phyloP scores from a whole-genome alignment of 345 rosid species.

The Isatis tinctoria region DNA sequence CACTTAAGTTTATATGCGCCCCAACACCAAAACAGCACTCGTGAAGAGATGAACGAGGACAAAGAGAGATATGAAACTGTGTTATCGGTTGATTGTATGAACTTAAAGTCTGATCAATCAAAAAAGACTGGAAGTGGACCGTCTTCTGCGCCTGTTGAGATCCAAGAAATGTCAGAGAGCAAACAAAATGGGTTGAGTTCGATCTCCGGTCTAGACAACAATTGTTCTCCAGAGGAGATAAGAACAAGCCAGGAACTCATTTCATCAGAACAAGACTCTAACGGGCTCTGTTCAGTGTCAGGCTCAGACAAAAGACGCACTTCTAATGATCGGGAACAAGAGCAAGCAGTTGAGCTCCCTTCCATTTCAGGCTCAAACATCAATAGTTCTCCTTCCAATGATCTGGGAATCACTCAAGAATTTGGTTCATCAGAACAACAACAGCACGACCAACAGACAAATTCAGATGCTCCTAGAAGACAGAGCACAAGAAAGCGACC shows the following conservation, averaged over 20 bases:
- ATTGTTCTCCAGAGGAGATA: slow-evolving; percentile 17
- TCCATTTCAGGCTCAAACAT: background rate
- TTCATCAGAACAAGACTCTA: slow-evolving; percentile 26
- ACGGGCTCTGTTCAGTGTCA: slow-evolving; percentile 10
- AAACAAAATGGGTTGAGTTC: slow-evolving; percentile 14
- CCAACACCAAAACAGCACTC: slow-evolving; percentile 10
- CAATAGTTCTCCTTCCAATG: slow-evolving; percentile 4
- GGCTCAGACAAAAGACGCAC: slow-evolving; percentile 9
- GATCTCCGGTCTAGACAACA: background rate
- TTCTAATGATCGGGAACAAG: slow-evolving; percentile 8
- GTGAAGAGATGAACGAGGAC: slow-evolving; percentile 17
- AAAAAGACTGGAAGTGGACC: slow-evolving; percentile 18
- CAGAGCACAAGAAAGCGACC: slow-evolving; percentile 74
- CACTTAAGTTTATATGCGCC: slow-evolving; percentile 20
- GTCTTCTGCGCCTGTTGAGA: slow-evolving; percentile 34
- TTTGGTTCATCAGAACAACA: slow-evolving; percentile 22
- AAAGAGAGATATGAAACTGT: slow-evolving; percentile 26
- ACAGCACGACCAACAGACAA: slow-evolving; percentile 14
- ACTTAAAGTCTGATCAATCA: slow-evolving; percentile 22
- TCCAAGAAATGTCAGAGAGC: slow-evolving; percentile 20
- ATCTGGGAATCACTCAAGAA: slow-evolving; percentile 8
- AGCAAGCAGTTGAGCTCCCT: slow-evolving; percentile 20
- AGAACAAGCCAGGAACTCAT: slow-evolving; percentile 12
- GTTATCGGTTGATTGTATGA: slow-evolving; percentile 6
- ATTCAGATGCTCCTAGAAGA: slow-evolving; percentile 42